phyloP scores from a whole-genome alignment of 2,329 filamentous ascomycete species.

The Phyllosticta citriasiana region DNA sequence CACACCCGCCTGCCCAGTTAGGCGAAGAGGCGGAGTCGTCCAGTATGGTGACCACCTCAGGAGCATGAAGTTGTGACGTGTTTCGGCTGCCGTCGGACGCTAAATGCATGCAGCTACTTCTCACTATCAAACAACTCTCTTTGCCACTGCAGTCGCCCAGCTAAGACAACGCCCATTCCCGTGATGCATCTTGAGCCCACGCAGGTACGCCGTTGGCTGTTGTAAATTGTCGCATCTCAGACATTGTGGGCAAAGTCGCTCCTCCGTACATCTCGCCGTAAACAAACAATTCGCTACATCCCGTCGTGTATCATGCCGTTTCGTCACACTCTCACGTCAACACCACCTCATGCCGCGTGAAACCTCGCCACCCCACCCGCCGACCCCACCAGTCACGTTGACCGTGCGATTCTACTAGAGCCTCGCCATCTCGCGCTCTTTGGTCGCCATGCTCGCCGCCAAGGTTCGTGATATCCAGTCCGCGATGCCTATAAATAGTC shows the following conservation, averaged over 20 bases:
- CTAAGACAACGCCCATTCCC: background rate
- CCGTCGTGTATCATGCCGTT: background rate
- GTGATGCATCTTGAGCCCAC: background rate
- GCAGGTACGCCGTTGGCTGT: background rate
- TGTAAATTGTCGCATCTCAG: background rate
- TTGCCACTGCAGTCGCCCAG: background rate
- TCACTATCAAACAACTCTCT: background rate
- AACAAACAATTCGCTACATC: background rate
- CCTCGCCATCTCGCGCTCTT: slow-evolving; percentile 3
- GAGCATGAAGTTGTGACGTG: background rate
- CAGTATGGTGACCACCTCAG: background rate
- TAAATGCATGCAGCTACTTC: no score
- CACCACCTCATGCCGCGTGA: background rate
- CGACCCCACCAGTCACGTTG: background rate
- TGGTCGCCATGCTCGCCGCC: slow-evolving; percentile 15
- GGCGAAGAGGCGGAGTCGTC: background rate
- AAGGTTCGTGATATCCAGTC: slow-evolving; percentile 27
- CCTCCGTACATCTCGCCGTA: background rate
- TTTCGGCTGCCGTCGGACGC: slow-evolving; percentile 1
- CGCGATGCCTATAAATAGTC: slow-evolving; percentile 18
- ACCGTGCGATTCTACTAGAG: background rate
- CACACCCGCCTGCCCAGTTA: background rate
- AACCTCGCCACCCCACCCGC: background rate
- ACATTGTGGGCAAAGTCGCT: background rate
- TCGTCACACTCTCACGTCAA: background rate